phyloP scores from a whole-genome alignment of 2,329 filamentous ascomycete genomes.

The Bipolaris sorokiniana region DNA sequence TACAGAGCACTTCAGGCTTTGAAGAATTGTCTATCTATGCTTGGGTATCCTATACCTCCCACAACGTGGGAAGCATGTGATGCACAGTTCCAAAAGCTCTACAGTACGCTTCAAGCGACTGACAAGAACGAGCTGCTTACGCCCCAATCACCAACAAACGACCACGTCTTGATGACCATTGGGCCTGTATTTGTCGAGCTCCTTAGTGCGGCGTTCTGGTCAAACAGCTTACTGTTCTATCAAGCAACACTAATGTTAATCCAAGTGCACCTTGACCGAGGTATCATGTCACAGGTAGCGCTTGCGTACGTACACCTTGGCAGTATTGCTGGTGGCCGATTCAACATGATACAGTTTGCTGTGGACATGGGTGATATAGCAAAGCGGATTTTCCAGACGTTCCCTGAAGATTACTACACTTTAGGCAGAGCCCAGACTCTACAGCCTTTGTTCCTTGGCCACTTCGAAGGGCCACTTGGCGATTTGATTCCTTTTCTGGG shows the following conservation, averaged over 20 bases:
- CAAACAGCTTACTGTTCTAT: slow-evolving; percentile 73
- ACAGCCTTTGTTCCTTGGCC: slow-evolving; percentile 72
- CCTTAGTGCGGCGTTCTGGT: slow-evolving; percentile 75
- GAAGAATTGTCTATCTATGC: slow-evolving; percentile 67
- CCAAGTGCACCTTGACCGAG: slow-evolving; percentile 67
- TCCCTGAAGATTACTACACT: slow-evolving; percentile 62
- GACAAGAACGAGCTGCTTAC: slow-evolving; percentile 57
- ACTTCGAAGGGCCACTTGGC: slow-evolving; percentile 68
- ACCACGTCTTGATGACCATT: slow-evolving; percentile 65
- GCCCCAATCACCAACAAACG: slow-evolving; percentile 49
- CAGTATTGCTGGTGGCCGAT: slow-evolving; percentile 70
- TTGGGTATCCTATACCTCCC: slow-evolving; percentile 71
- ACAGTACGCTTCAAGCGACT: slow-evolving; percentile 49
- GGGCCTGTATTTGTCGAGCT: slow-evolving; percentile 75
- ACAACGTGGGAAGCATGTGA: slow-evolving; percentile 80
- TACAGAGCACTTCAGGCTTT: slow-evolving; percentile 69
- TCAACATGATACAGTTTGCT: slow-evolving; percentile 72
- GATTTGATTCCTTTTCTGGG: slow-evolving; percentile 67
- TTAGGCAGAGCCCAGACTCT: slow-evolving; percentile 72
- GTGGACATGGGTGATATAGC: slow-evolving; percentile 68
- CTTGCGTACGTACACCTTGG: slow-evolving; percentile 72
- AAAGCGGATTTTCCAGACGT: slow-evolving; percentile 68
- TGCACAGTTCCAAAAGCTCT: slow-evolving; percentile 66
- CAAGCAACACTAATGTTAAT: slow-evolving; percentile 71
- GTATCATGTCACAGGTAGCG: slow-evolving; percentile 72